Evolutionary conservation across 129 eudicot genomes (phyloP).

Genomic region (Kitagawia praeruptora): DNA sequence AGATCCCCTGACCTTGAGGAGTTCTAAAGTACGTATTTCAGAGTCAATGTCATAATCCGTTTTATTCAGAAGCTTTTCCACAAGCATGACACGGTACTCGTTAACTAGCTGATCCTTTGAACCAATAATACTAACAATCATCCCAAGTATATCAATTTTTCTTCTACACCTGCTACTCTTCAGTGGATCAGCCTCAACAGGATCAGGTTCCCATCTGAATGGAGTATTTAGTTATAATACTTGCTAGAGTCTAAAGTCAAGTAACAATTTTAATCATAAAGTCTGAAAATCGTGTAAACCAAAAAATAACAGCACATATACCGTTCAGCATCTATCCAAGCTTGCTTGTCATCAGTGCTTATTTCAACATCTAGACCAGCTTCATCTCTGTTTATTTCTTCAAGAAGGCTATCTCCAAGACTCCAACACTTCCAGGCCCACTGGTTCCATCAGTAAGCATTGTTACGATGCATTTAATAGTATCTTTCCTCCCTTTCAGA

Average conservation of each 20-base stretch:
- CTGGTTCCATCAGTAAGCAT: slow-evolving; percentile 96
- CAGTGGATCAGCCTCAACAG: slow-evolving; percentile 85
- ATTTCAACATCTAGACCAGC: slow-evolving; percentile 60
- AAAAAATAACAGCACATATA: slow-evolving; percentile 15
- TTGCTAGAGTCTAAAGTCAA: slow-evolving; percentile 10
- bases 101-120: slow-evolving; percentile 81
- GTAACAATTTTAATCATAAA: neutral
- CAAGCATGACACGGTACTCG: slow-evolving; percentile 97
- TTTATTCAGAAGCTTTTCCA: slow-evolving; percentile 93
- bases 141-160: slow-evolving; percentile 91
- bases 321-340: slow-evolving; percentile 84
- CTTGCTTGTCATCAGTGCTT: slow-evolving; percentile 82
- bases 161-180: slow-evolving; percentile 71
- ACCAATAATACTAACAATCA: slow-evolving; percentile 92
- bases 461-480: slow-evolving; percentile 94
- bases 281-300: neutral
- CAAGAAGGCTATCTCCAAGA: slow-evolving; percentile 98
- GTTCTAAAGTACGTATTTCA: slow-evolving; percentile 92
- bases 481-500: slow-evolving; percentile 84
- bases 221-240: neutral
- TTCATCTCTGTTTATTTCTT: slow-evolving; percentile 94
- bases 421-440: slow-evolving; percentile 69
- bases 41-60: slow-evolving; percentile 92
- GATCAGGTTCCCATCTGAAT: slow-evolving; percentile 98
- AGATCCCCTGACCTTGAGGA: slow-evolving; percentile 64